Evolutionary conservation across 352 stramenopile genomes (phyloP).

Genomic region (Globisporangium recalcitrans): DNA sequence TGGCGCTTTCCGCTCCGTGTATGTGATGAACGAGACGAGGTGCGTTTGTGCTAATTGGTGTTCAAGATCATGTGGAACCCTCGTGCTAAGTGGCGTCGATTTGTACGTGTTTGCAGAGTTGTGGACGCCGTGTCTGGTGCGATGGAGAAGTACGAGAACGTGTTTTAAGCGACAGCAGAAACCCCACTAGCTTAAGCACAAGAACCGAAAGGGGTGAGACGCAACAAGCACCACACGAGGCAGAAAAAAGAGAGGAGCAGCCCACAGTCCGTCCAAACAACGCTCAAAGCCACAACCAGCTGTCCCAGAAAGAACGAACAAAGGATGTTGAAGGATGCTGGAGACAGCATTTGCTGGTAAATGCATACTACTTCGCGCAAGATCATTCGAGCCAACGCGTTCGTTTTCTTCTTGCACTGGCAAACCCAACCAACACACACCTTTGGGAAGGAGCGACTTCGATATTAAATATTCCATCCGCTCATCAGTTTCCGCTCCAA

Average conservation of each 20-base stretch:
- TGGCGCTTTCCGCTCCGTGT: slow-evolving; percentile 80
- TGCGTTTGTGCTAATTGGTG: slow-evolving; percentile 15
- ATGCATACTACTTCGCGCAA: not conserved
- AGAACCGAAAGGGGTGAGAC: not conserved
- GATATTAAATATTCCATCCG: slow-evolving; percentile 4
- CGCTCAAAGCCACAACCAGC: not conserved
- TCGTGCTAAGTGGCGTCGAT: not conserved
- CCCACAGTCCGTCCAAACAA: not conserved
- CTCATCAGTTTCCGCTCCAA: not conserved
- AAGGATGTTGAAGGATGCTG: no score
- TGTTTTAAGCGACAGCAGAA: slow-evolving; percentile 43
- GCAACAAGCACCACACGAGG: not conserved
- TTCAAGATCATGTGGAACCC: not conserved
- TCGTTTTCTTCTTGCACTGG: not conserved
- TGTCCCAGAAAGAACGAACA: not conserved
- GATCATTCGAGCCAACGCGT: not conserved
- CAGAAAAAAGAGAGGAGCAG: not conserved
- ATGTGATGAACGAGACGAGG: slow-evolving; percentile 84
- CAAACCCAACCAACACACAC: not conserved
- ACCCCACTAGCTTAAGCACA: not conserved
- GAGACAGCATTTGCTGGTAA: not conserved
- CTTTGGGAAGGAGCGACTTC: not conserved
- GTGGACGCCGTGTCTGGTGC: slow-evolving; percentile 82
- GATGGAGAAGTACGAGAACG: slow-evolving; percentile 85
- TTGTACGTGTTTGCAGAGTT: slow-evolving; percentile 31